These are phyloP conservation scores for Hordeum marinum DNA, from an alignment of 176 grass and related monocot species.

Conservation along the genomic window DNA sequence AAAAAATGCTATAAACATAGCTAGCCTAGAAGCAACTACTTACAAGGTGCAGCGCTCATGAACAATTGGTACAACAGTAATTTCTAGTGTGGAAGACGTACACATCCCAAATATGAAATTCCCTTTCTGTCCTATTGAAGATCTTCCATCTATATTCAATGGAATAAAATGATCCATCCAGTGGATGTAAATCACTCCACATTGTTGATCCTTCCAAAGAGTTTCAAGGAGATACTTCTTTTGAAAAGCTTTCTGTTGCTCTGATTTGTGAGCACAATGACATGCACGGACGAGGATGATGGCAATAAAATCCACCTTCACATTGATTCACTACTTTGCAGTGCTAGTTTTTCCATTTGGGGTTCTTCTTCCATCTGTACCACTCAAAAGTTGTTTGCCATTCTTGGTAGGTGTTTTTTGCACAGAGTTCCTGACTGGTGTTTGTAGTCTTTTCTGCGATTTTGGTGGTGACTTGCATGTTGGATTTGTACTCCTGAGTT, in stretches of 20 bases:
- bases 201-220: slow-evolving; percentile 14
- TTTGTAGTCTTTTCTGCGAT: slow-evolving; percentile 47
- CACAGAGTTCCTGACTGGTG: slow-evolving; percentile 32
- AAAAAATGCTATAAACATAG: slow-evolving; percentile 4
- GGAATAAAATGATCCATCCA: slow-evolving; percentile 18
- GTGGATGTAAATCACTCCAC: slow-evolving; percentile 3
- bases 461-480: slow-evolving; percentile 39
- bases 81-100: slow-evolving; percentile 14
- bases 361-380: slow-evolving; percentile 37
- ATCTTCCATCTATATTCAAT: slow-evolving; percentile 17
- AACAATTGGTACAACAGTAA: slow-evolving; percentile 23
- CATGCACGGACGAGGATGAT: neutral
- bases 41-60: slow-evolving; percentile 20
- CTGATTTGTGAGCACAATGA: neutral
- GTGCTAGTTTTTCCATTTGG: slow-evolving; percentile 30
- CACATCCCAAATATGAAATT: slow-evolving; percentile 5
- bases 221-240: slow-evolving; percentile 21
- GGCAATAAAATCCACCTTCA: slow-evolving; percentile 6
- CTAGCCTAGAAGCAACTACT: slow-evolving; percentile 23
- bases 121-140: slow-evolving; percentile 15
- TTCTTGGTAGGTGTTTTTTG: slow-evolving; percentile 45
- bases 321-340: slow-evolving; percentile 29
- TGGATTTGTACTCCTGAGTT: slow-evolving; percentile 43
- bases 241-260: slow-evolving; percentile 3
- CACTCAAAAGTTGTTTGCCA: slow-evolving; percentile 19